Evolutionary conservation across 257 asterid genomes (phyloP).

Genomic region (Solanum ossicruentum): DNA sequence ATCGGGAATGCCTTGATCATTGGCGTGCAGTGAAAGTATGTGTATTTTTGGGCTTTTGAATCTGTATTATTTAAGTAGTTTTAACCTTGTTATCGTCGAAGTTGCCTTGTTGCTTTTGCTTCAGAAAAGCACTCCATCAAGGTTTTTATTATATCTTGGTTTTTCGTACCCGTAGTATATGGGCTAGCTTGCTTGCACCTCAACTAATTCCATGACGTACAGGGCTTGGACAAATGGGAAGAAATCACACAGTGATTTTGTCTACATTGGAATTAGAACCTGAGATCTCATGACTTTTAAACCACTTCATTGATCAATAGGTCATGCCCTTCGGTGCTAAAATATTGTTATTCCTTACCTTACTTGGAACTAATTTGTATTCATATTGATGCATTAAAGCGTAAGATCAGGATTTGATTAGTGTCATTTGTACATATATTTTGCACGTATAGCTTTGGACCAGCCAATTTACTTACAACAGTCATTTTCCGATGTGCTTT

Average conservation of each 20-base stretch:
- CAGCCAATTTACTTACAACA: neutral
- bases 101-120: neutral
- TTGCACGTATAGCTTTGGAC: neutral
- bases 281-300: neutral
- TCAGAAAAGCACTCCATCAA: neutral
- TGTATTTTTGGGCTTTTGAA: neutral
- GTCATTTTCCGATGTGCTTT: neutral
- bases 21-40: conserved; percentile 94
- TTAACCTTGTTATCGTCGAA: neutral
- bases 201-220: neutral
- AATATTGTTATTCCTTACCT: neutral
- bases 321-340: neutral
- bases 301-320: neutral
- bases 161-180: neutral
- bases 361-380: neutral
- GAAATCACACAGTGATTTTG: neutral
- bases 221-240: neutral
- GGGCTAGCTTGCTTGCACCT: neutral
- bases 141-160: neutral
- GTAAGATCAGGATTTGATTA: neutral
- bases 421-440: neutral
- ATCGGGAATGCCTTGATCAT: conserved; percentile 87
- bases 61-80: neutral
- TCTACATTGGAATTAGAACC: neutral
- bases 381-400: neutral